These are phyloP conservation scores for Rhytidiadelphus loreus DNA, from an alignment of 225 moss, liverwort and hornwort species.

Conservation along the genomic window DNA sequence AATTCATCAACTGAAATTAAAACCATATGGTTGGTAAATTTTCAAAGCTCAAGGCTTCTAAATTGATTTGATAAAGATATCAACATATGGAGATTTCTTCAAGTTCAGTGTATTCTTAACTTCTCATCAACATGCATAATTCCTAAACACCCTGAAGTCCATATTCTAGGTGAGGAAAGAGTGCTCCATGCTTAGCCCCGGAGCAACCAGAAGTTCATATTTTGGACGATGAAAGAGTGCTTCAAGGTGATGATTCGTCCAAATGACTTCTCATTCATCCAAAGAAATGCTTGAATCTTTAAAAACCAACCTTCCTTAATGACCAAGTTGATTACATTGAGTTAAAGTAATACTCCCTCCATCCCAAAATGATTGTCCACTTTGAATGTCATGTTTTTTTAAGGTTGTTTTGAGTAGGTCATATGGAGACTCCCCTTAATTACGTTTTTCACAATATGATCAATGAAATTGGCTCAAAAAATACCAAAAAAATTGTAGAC, in stretches of 20 bases:
- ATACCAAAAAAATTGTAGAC: too few species aligned
- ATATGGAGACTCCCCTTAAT: too few species aligned
- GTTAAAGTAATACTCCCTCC: neutral
- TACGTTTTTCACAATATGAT: too few species aligned
- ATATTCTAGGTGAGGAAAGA: neutral
- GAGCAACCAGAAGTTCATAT: neutral
- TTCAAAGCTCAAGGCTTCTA: neutral
- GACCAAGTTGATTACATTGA: neutral
- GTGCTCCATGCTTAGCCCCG: neutral
- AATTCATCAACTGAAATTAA: neutral
- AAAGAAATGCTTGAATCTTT: neutral
- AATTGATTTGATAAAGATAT: neutral
- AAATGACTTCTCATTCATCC: neutral
- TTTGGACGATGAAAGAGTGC: neutral
- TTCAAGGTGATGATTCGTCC: neutral
- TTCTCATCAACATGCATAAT: neutral
- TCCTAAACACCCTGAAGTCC: neutral
- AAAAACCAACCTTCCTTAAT: neutral
- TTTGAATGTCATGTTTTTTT: too few species aligned
- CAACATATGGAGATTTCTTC: neutral
- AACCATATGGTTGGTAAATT: neutral
- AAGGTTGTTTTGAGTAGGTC: too few species aligned
- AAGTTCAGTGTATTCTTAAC: neutral
- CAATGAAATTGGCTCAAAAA: too few species aligned
- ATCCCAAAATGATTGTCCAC: too few species aligned